Evolutionary conservation across 495 filamentous ascomycete genomes (phyloP), one percentile per base, ranked within the genome.

Genomic region (Neohortaea acidophila): DNA sequence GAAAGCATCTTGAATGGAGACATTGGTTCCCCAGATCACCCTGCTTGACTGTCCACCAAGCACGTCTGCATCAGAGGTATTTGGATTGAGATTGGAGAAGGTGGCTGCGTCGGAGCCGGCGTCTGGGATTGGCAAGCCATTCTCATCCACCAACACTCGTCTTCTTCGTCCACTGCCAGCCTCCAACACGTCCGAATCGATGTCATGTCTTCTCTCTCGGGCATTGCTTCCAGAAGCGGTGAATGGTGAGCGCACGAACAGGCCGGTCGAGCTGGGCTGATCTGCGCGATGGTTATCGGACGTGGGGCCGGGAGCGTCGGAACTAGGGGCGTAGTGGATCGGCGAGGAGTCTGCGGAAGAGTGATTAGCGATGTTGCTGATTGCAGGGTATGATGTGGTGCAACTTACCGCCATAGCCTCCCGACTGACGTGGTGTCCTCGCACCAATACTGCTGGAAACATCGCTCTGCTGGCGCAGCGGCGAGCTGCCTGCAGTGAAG

Each of bases 1-100:
- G 55, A 86, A 79, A 10, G 85, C 81, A 56, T 99, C 85, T 38
- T 79, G 74, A 28, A 96, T 77, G 1, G 87, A 91, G 40, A 99
- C 80, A 33, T 93, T 96, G 32, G 89, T 96, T 53, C 91, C 89
- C 91, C 91, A 99, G 41, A 99, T 86, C 26, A 92, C 74, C 41
- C 80, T 70, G 32, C 77, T 78, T 26, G 77, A 81, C 43, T 66
- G 69, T 8, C 85, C 84, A 29, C 81, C 84, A 36, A 94, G 75
- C 1, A 72, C 78, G 52, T 94, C 79, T 0, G 84, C 85, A 54
- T 99, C 89, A 1, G 85, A 92, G 9, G 91, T 96, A 38, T 73
- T 75, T 1, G 83, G 84, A 49, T 93, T 76, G 41, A 82, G 56
- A 53, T 91, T 89, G 0, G 83, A 81, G 57, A 91, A 94, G 0